Evolutionary conservation across 140 eudicot genomes (phyloP), one percentile per base, ranked within the genome.

Genomic region (Senecio squalidus): DNA sequence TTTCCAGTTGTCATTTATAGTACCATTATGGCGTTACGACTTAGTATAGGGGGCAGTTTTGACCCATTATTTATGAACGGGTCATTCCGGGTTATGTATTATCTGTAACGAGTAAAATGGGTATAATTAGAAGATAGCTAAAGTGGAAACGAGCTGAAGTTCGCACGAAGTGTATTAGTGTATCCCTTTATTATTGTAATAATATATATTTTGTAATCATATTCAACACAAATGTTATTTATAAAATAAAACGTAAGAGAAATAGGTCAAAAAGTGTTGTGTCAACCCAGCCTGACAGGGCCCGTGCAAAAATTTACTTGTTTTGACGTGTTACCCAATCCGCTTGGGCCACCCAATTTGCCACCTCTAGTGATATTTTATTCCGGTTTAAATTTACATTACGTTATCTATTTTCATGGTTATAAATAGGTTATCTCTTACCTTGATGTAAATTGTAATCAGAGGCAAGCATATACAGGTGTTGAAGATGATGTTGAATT

Each of bases 401-500:
- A 24, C 50, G 49, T 48, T 63, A 31, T 40, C 26, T 36, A 47
- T 11, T 73, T 62, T n/a, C 3, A 51, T 55, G 18, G 73, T 58
- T 54, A n/a, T 24, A 21, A 29, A 40, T 11, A 31, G 38, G 33
- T 43, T 21, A 48, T 4, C 43, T 64, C 60, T 25, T 20, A 68
- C 45, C 58, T 16, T 31, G 4, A 28, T 18, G 27, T 66, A 44
- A 3, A 17, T 18, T 72, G 51, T 73, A 57, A 59, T 60, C 74
- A 88, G 94, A 78, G 69, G 47, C 76, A 70, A 51, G 38, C 38
- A 31, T 73, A 62, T 47, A 56, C 60, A 15, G 38, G 60, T 52
- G 39, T 49, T 38, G 89, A 82, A 57, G 95, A 82, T 45, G 97
- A 77, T 49, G 88, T 89, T 51, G 95, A 80, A 58, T n/a, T 69